These are phyloP conservation scores for Epichloe festucae DNA, from an alignment of 2,329 filamentous ascomycete species.

Conservation along the genomic window DNA sequence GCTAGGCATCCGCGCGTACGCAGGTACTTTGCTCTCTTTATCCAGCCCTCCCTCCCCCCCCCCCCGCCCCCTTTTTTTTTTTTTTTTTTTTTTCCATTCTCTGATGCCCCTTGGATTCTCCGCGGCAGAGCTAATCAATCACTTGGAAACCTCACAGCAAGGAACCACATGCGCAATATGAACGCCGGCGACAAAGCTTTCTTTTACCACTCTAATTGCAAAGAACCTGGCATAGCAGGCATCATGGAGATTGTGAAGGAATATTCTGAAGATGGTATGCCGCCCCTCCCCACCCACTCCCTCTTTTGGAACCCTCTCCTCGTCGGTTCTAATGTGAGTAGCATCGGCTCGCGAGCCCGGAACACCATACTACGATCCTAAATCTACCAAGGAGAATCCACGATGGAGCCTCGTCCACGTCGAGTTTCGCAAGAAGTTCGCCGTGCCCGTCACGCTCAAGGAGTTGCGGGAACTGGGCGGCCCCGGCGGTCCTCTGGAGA, in stretches of 20 bases:
- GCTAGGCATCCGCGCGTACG: slow-evolving; percentile 36
- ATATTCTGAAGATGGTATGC: slow-evolving; percentile 60
- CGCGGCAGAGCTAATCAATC: not conserved
- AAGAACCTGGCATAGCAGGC: slow-evolving; percentile 75
- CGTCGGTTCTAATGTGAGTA: slow-evolving; percentile 7
- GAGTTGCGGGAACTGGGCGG: slow-evolving; percentile 55
- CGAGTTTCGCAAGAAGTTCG: slow-evolving; percentile 73
- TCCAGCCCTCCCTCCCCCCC: no score
- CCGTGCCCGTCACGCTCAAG: slow-evolving; percentile 53
- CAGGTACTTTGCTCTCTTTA: slow-evolving; percentile 19
- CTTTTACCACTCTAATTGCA: slow-evolving; percentile 95
- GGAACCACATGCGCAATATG: slow-evolving; percentile 87
- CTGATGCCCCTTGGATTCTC: not conserved
- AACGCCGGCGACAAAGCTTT: slow-evolving; percentile 84
- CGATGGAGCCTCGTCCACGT: slow-evolving; percentile 84
- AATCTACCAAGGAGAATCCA: slow-evolving; percentile 43
- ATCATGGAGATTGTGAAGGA: slow-evolving; percentile 83
- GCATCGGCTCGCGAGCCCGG: slow-evolving; percentile 20
- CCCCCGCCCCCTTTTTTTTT: no score
- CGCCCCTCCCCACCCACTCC: slow-evolving; percentile 10
- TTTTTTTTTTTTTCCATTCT: not conserved
- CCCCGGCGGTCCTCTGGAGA: slow-evolving; percentile 43
- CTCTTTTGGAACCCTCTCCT: not conserved
- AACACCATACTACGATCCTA: slow-evolving; percentile 68
- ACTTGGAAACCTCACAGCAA: slow-evolving; percentile 32